phyloP scores from a whole-genome alignment of 129 eudicot species.

The Escallonia rubra region DNA sequence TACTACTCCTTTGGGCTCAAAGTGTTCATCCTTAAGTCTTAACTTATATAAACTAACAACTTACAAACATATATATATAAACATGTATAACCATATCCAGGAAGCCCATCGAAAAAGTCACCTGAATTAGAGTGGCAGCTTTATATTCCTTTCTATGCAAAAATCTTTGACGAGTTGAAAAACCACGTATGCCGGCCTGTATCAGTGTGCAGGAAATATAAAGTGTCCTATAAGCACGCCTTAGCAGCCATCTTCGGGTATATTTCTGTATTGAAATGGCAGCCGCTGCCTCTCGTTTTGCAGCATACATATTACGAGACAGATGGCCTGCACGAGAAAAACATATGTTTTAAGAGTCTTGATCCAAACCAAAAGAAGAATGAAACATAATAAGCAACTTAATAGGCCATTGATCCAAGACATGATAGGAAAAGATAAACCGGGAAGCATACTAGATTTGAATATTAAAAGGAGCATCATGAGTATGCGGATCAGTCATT shows the following conservation, averaged over 20 bases:
- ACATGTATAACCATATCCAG: not conserved
- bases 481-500: no score
- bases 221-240: slow-evolving; percentile 47
- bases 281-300: slow-evolving; percentile 56
- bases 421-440: no score
- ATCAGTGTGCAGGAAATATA: slow-evolving; percentile 33
- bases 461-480: no score
- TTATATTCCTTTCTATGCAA: slow-evolving; percentile 46
- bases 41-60: no score
- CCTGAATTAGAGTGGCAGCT: slow-evolving; percentile 92
- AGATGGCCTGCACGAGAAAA: slow-evolving; percentile 48
- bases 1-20: no score
- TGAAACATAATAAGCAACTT: no score
- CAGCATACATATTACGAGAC: slow-evolving; percentile 53
- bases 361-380: no score
- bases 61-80: no score
- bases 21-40: no score
- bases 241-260: slow-evolving; percentile 60
- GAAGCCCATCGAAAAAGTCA: slow-evolving; percentile 7
- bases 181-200: slow-evolving; percentile 80
- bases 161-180: slow-evolving; percentile 59
- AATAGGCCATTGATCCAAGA: no score
- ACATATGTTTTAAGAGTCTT: no score
- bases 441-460: no score
- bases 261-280: slow-evolving; percentile 65